These are phyloP conservation scores for Irpex sp. DNA, from an alignment of 1,284 basidiomycete genomes.

Conservation along the genomic window DNA sequence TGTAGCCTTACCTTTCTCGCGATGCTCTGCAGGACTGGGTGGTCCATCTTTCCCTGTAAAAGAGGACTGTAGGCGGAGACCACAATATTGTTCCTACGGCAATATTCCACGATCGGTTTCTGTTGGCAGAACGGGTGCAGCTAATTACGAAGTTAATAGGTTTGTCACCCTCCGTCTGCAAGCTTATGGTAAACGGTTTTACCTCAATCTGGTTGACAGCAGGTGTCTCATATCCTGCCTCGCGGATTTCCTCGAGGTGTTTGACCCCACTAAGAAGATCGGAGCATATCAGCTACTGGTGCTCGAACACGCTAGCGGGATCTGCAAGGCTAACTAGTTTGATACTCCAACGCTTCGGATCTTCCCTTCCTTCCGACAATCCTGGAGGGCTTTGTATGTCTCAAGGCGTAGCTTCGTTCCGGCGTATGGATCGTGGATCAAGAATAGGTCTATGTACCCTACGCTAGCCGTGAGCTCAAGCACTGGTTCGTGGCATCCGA, in stretches of 20 bases:
- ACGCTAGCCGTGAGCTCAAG: neutral
- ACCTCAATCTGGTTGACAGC: slow-evolving; percentile 86
- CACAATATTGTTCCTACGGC: slow-evolving; percentile 62
- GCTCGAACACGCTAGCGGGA: neutral
- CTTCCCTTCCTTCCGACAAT: slow-evolving; percentile 47
- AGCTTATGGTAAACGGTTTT: slow-evolving; percentile 3
- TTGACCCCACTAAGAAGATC: slow-evolving; percentile 56
- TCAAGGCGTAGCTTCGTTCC: slow-evolving; percentile 40
- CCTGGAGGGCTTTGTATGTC: slow-evolving; percentile 41
- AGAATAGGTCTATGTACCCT: slow-evolving; percentile 58
- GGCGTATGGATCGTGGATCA: slow-evolving; percentile 52
- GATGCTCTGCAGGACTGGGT: slow-evolving; percentile 39
- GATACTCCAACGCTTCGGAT: slow-evolving; percentile 57
- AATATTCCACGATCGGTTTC: slow-evolving; percentile 75
- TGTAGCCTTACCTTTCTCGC: slow-evolving; percentile 33
- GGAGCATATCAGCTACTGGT: slow-evolving; percentile 40
- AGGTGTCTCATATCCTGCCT: slow-evolving; percentile 59
- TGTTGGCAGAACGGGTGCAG: slow-evolving; percentile 87
- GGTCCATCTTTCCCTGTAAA: slow-evolving; percentile 38
- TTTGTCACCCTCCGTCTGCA: neutral
- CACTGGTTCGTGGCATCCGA: neutral
- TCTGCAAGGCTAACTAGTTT: slow-evolving; percentile 47
- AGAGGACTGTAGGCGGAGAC: slow-evolving; percentile 67
- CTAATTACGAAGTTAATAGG: slow-evolving; percentile 29
- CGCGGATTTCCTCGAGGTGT: slow-evolving; percentile 75